Conservation (phyloP, 1,284 basidiomycete species). For the Athelia sp. region DNA sequence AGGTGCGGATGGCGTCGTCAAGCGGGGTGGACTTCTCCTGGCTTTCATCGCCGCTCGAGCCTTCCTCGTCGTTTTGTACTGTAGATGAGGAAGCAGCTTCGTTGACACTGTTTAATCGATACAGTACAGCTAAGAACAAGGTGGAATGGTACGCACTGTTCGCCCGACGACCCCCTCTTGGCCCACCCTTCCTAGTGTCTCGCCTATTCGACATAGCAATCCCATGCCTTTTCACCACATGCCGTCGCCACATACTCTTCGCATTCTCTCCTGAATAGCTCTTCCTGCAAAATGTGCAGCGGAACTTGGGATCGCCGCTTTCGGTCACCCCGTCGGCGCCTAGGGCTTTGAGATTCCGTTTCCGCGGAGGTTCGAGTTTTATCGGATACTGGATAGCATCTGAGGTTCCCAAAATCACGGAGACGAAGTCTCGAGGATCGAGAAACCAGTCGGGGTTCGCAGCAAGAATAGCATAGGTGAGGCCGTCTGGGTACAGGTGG, state of each 20-base stretch:
- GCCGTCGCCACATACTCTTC: conserved; percentile 83
- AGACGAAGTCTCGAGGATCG: conserved; percentile 58
- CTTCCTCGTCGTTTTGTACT: not conserved
- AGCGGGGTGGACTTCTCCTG: not conserved
- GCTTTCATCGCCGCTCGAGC: not conserved
- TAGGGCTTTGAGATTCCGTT: conserved; percentile 63
- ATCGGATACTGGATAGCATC: conserved; percentile 61
- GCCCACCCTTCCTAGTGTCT: conserved; percentile 26
- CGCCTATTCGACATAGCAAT: conserved; percentile 80
- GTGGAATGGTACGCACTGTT: not conserved
- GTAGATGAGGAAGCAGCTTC: not conserved
- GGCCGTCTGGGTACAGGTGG: conserved; percentile 53
- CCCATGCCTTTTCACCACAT: conserved; percentile 82
- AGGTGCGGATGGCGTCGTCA: not conserved
- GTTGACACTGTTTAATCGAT: not conserved
- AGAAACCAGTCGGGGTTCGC: conserved; percentile 75
- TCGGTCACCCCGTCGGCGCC: conserved; percentile 66
- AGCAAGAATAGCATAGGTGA: conserved; percentile 64
- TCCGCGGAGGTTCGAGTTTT: conserved; percentile 70
- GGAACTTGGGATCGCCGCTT: conserved; percentile 69
- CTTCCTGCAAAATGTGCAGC: conserved; percentile 77
- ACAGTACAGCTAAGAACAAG: not conserved
- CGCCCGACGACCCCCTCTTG: not conserved
- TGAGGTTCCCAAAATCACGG: conserved; percentile 38
- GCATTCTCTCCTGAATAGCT: conserved; percentile 79